Evolutionary conservation across 306 rosid genomes (phyloP), one percentile per base, ranked within the genome.

Genomic region (Prunus armeniaca): DNA sequence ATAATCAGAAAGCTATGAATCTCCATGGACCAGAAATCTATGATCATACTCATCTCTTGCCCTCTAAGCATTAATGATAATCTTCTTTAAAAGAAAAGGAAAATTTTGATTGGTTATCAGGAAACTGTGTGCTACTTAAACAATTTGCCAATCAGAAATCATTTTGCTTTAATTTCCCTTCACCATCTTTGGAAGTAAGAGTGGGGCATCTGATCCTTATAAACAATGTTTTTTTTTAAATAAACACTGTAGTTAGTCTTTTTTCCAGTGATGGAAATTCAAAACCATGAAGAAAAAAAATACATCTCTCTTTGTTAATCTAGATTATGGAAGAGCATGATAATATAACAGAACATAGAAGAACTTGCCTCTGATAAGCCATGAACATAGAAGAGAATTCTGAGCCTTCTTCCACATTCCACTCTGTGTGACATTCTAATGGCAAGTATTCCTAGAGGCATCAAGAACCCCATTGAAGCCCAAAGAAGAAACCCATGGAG

Each of bases 381-480:
- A 87, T 93, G 98, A 83, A 78, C 79, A 76, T 89, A 89, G 82
- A 93, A 85, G 17, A 90, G 62, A 85, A 83, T 64, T 76, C 76
- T 88, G 34, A 78, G 86, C 85, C 90, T 88, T 82, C 82, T 87
- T 81, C 86, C 86, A 84, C 89, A 83, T 54, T 81, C 80, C 67
- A 79, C 88, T 78, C 75, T 87, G 71, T 85, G 88, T 78, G 88
- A 82, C 72, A 88, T 76, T 81, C 98, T 85, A 66, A 93, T 91
- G 19, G 85, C 81, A 78, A 91, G 92, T 81, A 93, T 83, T 66
- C 96, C 98, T 69, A 87, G 28, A 24, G 98, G 98, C 97, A 90
- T 90, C 84, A 93, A 84, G 87, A 93, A 87, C 74, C 98, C 98
- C 96, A 93, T 86, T 81, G 98, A 90, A 79, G 90, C 87, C 98